Evolutionary conservation across 2,329 filamentous ascomycete species (phyloP).

Genomic region (Tolypocladium paradoxum): DNA sequence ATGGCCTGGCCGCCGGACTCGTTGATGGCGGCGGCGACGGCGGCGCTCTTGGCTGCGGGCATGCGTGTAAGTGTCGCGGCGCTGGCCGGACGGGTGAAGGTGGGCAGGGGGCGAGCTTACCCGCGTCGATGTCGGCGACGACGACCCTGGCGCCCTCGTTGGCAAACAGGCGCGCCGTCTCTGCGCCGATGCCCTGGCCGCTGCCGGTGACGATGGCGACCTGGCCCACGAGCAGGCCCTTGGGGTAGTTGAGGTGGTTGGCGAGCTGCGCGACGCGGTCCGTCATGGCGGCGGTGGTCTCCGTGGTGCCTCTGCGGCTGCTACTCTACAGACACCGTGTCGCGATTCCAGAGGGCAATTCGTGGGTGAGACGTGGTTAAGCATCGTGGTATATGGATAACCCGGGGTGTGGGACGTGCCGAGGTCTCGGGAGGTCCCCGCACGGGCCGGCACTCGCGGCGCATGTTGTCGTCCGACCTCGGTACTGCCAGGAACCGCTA

Average conservation of each 20-base stretch:
- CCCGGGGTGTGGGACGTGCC: neutral
- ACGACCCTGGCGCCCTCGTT: constrained; percentile 82
- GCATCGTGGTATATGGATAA: neutral
- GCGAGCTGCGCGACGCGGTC: constrained; percentile 61
- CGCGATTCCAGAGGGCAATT: neutral
- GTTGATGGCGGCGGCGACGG: constrained; percentile 62
- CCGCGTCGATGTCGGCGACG: constrained; percentile 69
- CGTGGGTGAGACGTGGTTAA: neutral
- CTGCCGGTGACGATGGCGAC: constrained; percentile 80
- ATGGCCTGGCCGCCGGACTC: constrained; percentile 54
- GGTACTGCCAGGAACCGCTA: neutral
- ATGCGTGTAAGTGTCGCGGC: neutral
- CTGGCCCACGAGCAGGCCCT: constrained; percentile 68
- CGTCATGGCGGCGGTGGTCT: constrained; percentile 26
- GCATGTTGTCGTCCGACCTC: neutral
- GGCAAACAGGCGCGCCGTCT: constrained; percentile 70
- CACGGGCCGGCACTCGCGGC: neutral
- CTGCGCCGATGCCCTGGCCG: constrained; percentile 81
- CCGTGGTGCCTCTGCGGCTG: no score
- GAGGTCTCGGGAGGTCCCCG: neutral
- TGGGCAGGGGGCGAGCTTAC: constrained; percentile 25
- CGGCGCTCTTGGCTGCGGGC: constrained; percentile 51
- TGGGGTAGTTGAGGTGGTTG: constrained; percentile 71
- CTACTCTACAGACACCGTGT: neutral
- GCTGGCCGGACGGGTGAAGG: neutral